Evolutionary conservation across 2,329 filamentous ascomycete species (phyloP).

Genomic region (Fusarium setosum): DNA sequence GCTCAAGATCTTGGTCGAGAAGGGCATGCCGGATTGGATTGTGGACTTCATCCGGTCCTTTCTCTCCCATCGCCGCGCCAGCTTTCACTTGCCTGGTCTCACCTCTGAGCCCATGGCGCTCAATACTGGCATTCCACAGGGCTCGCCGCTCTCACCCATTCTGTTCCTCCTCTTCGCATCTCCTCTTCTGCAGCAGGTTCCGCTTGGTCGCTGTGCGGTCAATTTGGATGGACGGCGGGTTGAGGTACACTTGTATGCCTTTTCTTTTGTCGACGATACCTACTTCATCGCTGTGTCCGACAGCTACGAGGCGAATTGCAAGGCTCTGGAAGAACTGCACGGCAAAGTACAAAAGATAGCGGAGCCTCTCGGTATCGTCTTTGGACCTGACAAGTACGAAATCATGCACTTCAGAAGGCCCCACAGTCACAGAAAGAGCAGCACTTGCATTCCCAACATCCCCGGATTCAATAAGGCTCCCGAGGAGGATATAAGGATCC

Average conservation of each 20-base stretch:
- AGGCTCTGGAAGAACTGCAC: background rate
- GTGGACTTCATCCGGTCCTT: slow-evolving; percentile 4
- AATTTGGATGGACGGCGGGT: background rate
- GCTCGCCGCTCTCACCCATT: slow-evolving; percentile 12
- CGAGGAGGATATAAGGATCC: background rate
- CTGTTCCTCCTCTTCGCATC: slow-evolving; percentile 17
- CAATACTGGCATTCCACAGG: slow-evolving; percentile 25
- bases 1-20: background rate
- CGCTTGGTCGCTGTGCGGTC: background rate
- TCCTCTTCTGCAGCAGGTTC: background rate
- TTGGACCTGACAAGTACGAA: slow-evolving; percentile 14
- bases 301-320: slow-evolving; percentile 10
- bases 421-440: background rate
- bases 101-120: background rate
- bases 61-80: slow-evolving; percentile 5
- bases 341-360: background rate
- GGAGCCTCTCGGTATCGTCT: background rate
- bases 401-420: slow-evolving; percentile 14
- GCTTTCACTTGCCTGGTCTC: slow-evolving; percentile 7
- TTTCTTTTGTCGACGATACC: slow-evolving; percentile 17
- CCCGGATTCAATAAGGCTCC: background rate
- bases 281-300: slow-evolving; percentile 11
- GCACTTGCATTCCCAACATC: background rate
- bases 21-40: slow-evolving; percentile 9
- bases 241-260: background rate